Conservation (phyloP, 2,329 filamentous ascomycete species). For the Talaromyces islandicus region DNA sequence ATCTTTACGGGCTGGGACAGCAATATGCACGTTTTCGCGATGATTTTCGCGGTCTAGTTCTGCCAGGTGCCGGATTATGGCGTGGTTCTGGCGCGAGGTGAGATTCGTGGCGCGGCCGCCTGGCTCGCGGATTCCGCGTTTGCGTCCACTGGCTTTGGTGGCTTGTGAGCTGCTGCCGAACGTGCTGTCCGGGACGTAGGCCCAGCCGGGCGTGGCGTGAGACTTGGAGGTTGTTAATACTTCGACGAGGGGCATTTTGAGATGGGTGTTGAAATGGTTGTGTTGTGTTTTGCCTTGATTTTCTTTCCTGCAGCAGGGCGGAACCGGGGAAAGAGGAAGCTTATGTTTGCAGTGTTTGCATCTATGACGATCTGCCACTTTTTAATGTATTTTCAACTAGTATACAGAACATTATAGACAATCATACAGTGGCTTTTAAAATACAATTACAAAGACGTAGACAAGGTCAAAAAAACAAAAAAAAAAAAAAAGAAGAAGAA, state of each 20-base stretch:
- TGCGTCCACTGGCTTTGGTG: slow-evolving; percentile 53
- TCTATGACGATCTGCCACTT: background rate
- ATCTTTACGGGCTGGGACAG: slow-evolving; percentile 53
- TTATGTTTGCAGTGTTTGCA: slow-evolving; percentile 5
- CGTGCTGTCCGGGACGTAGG: slow-evolving; percentile 75
- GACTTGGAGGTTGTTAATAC: slow-evolving; percentile 68
- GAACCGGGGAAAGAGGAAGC: background rate
- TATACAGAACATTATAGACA: background rate
- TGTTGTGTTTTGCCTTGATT: background rate
- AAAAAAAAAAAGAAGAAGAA: background rate
- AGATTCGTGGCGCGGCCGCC: slow-evolving; percentile 55
- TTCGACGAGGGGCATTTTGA: slow-evolving; percentile 65
- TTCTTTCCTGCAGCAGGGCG: background rate
- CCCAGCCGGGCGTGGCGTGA: slow-evolving; percentile 76
- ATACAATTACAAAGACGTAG: background rate
- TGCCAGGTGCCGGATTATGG: slow-evolving; percentile 73
- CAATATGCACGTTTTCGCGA: slow-evolving; percentile 60
- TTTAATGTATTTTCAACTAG: background rate
- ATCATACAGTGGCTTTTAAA: background rate
- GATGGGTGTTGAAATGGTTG: background rate
- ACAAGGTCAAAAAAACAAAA: too few relatives aligned
- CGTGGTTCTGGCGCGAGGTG: slow-evolving; percentile 74
- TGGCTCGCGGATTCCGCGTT: slow-evolving; percentile 62
- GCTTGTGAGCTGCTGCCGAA: slow-evolving; percentile 52
- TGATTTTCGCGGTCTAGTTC: slow-evolving; percentile 77